phyloP scores from a whole-genome alignment of 441 rosid species.

The Adansonia grandidieri region DNA sequence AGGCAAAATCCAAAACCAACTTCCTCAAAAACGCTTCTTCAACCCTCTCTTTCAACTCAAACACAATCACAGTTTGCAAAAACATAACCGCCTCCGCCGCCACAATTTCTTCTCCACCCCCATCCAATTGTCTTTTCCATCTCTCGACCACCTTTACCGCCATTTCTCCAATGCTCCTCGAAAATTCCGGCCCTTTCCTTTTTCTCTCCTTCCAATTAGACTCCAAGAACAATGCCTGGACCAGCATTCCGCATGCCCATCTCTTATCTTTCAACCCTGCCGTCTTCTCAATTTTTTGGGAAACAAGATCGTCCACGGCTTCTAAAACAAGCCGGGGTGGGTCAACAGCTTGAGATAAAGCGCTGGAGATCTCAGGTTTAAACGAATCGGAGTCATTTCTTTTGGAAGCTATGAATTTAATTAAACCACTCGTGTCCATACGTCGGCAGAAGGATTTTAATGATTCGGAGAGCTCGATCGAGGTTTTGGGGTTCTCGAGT shows the following conservation, averaged over 20 bases:
- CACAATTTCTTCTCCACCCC: slow-evolving; percentile 35
- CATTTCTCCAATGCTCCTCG: slow-evolving; percentile 43
- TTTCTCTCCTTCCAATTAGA: slow-evolving; percentile 29
- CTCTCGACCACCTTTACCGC: slow-evolving; percentile 41
- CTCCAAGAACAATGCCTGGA: slow-evolving; percentile 58
- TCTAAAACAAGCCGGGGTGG: slow-evolving; percentile 52
- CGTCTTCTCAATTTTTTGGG: slow-evolving; percentile 38
- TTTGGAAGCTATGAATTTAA: slow-evolving; percentile 44
- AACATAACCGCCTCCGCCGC: slow-evolving; percentile 63
- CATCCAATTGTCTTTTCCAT: slow-evolving; percentile 44
- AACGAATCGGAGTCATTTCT: slow-evolving; percentile 56
- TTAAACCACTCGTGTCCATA: slow-evolving; percentile 49
- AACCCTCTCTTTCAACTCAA: slow-evolving; percentile 46
- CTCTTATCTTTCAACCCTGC: slow-evolving; percentile 59
- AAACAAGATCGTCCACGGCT: slow-evolving; percentile 56
- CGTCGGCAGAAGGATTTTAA: slow-evolving; percentile 44
- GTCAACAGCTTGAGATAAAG: slow-evolving; percentile 53
- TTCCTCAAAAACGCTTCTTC: slow-evolving; percentile 52
- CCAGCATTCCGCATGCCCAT: slow-evolving; percentile 62
- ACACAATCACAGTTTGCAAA: slow-evolving; percentile 54
- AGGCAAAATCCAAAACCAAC: slow-evolving; percentile 50
- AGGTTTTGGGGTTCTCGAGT: slow-evolving; percentile 26
- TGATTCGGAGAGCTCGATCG: slow-evolving; percentile 34
- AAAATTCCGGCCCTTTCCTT: slow-evolving; percentile 37
- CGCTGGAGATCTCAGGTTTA: slow-evolving; percentile 41